Conservation (phyloP, 768 basidiomycete genomes). For the Suillus spraguei region DNA sequence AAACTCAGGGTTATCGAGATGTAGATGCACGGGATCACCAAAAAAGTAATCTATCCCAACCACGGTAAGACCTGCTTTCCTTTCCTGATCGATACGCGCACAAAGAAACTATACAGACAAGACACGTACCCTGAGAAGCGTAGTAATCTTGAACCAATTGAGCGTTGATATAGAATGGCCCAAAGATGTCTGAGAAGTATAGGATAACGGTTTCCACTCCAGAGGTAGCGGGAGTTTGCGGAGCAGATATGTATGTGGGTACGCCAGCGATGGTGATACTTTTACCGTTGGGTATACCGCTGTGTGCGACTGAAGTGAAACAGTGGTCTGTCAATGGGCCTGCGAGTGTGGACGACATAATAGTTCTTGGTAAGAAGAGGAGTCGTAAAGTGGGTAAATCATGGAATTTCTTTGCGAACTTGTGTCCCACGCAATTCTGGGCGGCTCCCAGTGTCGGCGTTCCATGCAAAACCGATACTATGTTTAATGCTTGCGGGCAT, state of each 20-base stretch:
- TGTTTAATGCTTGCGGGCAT: not conserved
- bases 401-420: not conserved
- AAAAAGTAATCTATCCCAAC: slow-evolving; percentile 67
- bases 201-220: slow-evolving; percentile 50
- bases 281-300: slow-evolving; percentile 48
- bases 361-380: not conserved
- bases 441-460: not conserved
- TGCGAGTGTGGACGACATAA: slow-evolving; percentile 21
- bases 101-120: not conserved
- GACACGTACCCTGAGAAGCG: slow-evolving; percentile 52
- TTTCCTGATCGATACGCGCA: not conserved
- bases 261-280: slow-evolving; percentile 39
- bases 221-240: slow-evolving; percentile 23
- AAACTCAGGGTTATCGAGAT: slow-evolving; percentile 39
- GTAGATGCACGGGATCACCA: slow-evolving; percentile 51
- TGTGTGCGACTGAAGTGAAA: slow-evolving; percentile 52
- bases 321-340: slow-evolving; percentile 54
- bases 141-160: slow-evolving; percentile 67
- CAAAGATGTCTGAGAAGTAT: slow-evolving; percentile 61
- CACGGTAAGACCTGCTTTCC: slow-evolving; percentile 53
- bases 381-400: not conserved
- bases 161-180: slow-evolving; percentile 60
- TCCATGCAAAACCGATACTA: not conserved
- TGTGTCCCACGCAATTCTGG: not conserved
- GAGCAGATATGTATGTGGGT: slow-evolving; percentile 57